Evolutionary conservation across 148 eudicot species (phyloP), one percentile per base, ranked within the genome.

Genomic region (Chenopodium berlandieri): DNA sequence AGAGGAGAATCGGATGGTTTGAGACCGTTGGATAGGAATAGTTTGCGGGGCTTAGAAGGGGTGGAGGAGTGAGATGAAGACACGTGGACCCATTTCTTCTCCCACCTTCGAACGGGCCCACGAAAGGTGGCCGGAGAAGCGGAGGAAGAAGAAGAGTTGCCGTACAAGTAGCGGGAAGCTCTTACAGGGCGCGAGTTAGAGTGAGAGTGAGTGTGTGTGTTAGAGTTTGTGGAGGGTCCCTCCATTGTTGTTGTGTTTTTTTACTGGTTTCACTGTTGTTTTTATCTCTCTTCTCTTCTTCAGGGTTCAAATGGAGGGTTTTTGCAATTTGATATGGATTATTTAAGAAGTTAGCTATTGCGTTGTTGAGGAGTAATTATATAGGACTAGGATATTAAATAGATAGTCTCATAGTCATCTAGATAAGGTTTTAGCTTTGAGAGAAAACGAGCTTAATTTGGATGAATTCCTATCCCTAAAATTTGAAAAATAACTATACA

Each of bases 31-130:
- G 87, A 82, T 19, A 58, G 84, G 75, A 78, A 78, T 19, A 75
- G 78, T 65, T 84, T 84, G 34, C 78, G 83, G 34, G 76, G 40
- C 81, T 6, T 77, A 37, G 37, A 58, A 68, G 67, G 64, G 30
- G 77, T 65, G 83, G 80, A 44, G 16, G 83, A 69, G 13, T 69
- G 80, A 22, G 89, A 83, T 37, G 88, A 80, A 1, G 91, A 80
- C 60, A 90, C 89, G 71, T 84, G 89, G 72, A 94, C 94, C 87
- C 88, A 87, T n/a, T 65, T 85, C 84, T 81, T 74, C 76, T 80
- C 62, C 84, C 80, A 78, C 20, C 79, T 46, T 64, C 86, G 27
- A 4, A 94, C 96, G 7, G 92, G 95, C 17, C 98, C 96, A 73
- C 74, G 83, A 81, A 92, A 90, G 69, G 65, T 81, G n/a, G 82